These are phyloP conservation scores for Escovopsis sp. DNA, from an alignment of 2,329 filamentous ascomycete species.

Conservation along the genomic window DNA sequence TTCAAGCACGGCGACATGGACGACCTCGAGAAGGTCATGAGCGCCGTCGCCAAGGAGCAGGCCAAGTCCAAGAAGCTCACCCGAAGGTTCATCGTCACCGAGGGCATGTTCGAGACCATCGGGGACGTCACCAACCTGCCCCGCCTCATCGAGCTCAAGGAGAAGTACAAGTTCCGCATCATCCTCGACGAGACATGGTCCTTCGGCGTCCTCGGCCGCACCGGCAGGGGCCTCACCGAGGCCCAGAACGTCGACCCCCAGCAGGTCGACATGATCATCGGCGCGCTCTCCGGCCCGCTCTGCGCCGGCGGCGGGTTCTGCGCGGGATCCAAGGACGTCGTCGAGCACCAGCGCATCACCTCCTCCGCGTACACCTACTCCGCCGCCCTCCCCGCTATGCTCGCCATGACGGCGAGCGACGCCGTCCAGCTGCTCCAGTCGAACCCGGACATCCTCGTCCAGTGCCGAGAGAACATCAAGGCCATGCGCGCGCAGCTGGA, in stretches of 20 bases:
- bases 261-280: conserved; percentile 94
- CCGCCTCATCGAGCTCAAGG: conserved; percentile 82
- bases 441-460: conserved; percentile 65
- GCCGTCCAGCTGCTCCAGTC: conserved; percentile 75
- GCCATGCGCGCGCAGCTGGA: conserved; percentile 78
- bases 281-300: conserved; percentile 76
- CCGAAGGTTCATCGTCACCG: conserved; percentile 86
- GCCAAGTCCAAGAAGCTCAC: conserved; percentile 73
- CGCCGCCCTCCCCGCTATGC: conserved; percentile 80
- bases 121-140: conserved; percentile 78
- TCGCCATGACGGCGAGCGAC: conserved; percentile 91
- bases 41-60: conserved; percentile 78
- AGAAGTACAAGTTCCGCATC: conserved; percentile 93
- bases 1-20: conserved; percentile 95
- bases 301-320: conserved; percentile 94
- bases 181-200: conserved; percentile 97
- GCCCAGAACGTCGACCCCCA: conserved; percentile 90
- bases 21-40: conserved; percentile 74
- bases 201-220: conserved; percentile 84
- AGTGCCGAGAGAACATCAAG: conserved; percentile 74
- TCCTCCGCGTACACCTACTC: conserved; percentile 91
- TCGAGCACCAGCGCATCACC: conserved; percentile 90
- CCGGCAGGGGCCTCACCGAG: conserved; percentile 84
- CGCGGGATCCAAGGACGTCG: conserved; percentile 77
- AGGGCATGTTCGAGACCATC: conserved; percentile 82